These are phyloP conservation scores for Naematelia encephala DNA, from an alignment of 768 basidiomycete genomes.

Conservation along the genomic window DNA sequence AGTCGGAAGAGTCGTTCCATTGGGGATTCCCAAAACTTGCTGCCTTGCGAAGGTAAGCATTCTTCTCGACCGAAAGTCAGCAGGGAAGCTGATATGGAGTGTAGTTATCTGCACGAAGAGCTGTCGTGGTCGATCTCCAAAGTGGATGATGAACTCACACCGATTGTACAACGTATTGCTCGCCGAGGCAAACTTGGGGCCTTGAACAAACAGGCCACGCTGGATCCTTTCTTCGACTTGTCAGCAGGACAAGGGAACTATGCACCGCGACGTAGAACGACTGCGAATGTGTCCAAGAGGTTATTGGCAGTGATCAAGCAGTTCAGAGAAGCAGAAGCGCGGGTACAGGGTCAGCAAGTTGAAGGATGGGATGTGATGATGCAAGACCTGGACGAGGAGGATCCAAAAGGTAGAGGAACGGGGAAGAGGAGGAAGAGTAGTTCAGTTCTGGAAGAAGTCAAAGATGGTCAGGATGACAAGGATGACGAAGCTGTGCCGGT, in stretches of 20 bases:
- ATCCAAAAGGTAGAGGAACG: conserved; percentile 41
- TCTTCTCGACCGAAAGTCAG: not conserved
- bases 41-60: conserved; percentile 68
- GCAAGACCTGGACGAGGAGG: conserved; percentile 41
- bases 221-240: conserved; percentile 72
- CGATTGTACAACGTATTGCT: conserved; percentile 84
- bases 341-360: conserved; percentile 17
- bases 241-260: conserved; percentile 64
- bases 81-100: not conserved
- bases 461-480: conserved; percentile 7
- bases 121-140: conserved; percentile 76
- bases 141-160: conserved; percentile 84
- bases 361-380: conserved; percentile 47
- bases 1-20: conserved; percentile 88
- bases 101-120: conserved; percentile 70
- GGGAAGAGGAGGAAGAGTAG: conserved; percentile 25
- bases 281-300: conserved; percentile 73
- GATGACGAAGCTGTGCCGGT: conserved; percentile 10
- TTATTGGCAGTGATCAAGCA: conserved; percentile 58
- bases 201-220: conserved; percentile 70
- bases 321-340: conserved; percentile 48
- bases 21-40: conserved; percentile 98
- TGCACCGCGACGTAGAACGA: conserved; percentile 75
- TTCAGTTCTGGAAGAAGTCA: not conserved
- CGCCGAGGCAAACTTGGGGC: conserved; percentile 69